Percentiles rank a stretch among this genome's conserved stretches.
Conservation (phyloP, 1,139 yeast genomes). For the Blastobotrys arbuscula region DNA sequence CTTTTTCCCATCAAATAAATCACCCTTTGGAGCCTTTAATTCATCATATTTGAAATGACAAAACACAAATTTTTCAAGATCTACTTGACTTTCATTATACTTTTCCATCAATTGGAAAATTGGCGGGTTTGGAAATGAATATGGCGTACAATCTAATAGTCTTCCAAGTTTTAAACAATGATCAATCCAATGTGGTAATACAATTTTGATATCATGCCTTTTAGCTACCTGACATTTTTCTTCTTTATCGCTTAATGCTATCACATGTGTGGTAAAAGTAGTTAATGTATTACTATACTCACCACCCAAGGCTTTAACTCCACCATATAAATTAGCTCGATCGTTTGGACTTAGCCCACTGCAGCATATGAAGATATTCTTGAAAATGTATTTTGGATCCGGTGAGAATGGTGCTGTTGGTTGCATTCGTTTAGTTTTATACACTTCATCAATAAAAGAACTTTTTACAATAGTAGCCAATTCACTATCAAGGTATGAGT, state of each 20-base stretch:
- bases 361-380: conserved; percentile 55
- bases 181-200: conserved; percentile 66
- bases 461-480: conserved; percentile 59
- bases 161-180: conserved; percentile 56
- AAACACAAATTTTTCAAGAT: background rate
- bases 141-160: conserved; percentile 49
- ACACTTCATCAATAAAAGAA: conserved; percentile 56
- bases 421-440: conserved; percentile 40
- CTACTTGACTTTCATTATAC: background rate
- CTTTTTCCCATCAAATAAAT: conserved; percentile 28
- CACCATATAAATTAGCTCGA: conserved; percentile 59
- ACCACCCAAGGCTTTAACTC: conserved; percentile 72
- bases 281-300: conserved; percentile 58
- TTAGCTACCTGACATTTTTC: conserved; percentile 33
- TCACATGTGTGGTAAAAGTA: conserved; percentile 69
- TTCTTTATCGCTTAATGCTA: conserved; percentile 52
- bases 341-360: conserved; percentile 57
- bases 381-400: conserved; percentile 59
- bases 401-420: conserved; percentile 55
- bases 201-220: conserved; percentile 46
- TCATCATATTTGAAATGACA: background rate
- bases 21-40: background rate
- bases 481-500: conserved; percentile 16
- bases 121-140: conserved; percentile 37
- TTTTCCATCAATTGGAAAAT: background rate